Base-by-base conservation (phyloP, 345 rosid species). In the Durio zibethinus region DNA sequence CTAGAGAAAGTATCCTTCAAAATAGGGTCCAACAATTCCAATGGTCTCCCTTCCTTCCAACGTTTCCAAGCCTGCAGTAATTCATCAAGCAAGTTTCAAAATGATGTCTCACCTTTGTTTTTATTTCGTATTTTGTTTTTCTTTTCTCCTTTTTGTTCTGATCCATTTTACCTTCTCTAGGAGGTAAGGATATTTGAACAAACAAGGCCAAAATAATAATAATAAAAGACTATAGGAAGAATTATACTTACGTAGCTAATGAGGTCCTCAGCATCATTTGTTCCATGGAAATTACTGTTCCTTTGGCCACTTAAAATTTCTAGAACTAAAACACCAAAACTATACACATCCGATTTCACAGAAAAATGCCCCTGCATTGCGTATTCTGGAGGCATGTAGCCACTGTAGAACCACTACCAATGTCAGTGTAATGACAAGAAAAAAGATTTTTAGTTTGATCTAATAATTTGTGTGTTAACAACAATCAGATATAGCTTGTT, bases 41-140 rank as follows among this genome's bases (percentile, higher is more conserved):
- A 18, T 0, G 87, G 76, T 66, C 79, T 80, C 53, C 81, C 82
- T 12, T 77, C 74, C 63, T 72, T 85, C 88, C 86, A 83, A 20
- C 69, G 83, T 52, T 79, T 81, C 88, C 88, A 85, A 3, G 69
- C 85, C 85, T 85, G 79, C 29, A n/a, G 7, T 15, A n/a, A 2
- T 9, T 61, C 60, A 75, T 31, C 59, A 45, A 75, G 65, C 12
- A 5, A 40, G 33, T 3, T 74, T 60, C 10, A 60, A 16, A 40
- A 23, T 23, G 35, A 21, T 5, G 9, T 10, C 3, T 15, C 60
- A 54, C 10, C 50, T 11, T 47, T 1, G 3, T 2, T 47, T 47
- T 12, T 47, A 47, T 47, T 47, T 47, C 5, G 16, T 47, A 33
- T 33, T 33, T 33, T 33, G 36, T 4, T 33, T 33, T 33, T 33